phyloP scores from a whole-genome alignment of 2,329 filamentous ascomycete species.

The Cladosporium sp. region DNA sequence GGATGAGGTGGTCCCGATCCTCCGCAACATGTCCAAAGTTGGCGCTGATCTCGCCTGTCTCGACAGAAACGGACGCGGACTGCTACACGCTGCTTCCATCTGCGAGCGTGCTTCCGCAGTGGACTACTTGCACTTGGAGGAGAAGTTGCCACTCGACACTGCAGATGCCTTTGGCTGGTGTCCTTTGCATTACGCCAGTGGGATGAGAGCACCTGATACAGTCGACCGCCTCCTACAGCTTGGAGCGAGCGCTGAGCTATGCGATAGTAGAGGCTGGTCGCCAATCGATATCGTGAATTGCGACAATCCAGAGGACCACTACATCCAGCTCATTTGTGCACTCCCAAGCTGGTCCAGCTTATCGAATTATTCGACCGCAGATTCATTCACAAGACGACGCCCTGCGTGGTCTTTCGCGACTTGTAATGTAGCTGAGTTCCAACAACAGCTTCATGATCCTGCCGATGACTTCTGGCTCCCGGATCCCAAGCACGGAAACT shows the following conservation, averaged over 20 bases:
- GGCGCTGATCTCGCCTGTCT: not conserved
- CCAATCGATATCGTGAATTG: not conserved
- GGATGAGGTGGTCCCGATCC: not conserved
- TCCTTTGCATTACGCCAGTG: not conserved
- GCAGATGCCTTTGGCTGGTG: not conserved
- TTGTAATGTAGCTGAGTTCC: not conserved
- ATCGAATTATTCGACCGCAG: not conserved
- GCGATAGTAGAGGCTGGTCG: slow-evolving; percentile 1
- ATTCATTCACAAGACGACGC: not conserved
- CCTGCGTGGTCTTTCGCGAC: not conserved
- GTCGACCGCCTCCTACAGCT: not conserved
- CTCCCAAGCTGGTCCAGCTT: not conserved
- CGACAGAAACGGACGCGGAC: not conserved
- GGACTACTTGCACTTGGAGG: not conserved
- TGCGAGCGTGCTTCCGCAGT: not conserved
- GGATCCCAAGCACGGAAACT: not conserved
- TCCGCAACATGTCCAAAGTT: not conserved
- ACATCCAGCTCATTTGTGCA: not conserved
- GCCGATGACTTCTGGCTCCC: not conserved
- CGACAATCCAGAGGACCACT: not conserved
- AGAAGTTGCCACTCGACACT: not conserved
- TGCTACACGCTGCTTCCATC: not conserved
- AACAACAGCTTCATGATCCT: not conserved
- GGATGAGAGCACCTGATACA: not conserved
- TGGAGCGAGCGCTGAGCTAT: not conserved